Conservation (phyloP, 306 rosid species). For the Prunus kanzakura region DNA sequence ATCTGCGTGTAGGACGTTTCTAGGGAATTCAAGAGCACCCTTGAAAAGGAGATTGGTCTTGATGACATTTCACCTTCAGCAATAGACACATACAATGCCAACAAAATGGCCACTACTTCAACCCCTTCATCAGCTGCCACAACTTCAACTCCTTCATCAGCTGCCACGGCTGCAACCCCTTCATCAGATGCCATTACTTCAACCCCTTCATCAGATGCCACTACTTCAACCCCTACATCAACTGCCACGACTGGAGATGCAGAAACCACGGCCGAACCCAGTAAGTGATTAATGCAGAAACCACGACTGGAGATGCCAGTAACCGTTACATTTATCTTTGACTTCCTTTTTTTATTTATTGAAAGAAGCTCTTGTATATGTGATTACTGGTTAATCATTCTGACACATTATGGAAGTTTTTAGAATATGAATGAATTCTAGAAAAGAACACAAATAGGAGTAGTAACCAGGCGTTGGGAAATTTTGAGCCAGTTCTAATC, state of each 20-base stretch:
- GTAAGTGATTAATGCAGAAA: too few species aligned
- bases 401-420: background rate
- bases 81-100: conserved; percentile 40
- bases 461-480: background rate
- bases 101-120: conserved; percentile 30
- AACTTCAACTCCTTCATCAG: too few species aligned
- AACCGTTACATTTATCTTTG: conserved; percentile 9
- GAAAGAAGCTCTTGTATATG: background rate
- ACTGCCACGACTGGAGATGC: background rate
- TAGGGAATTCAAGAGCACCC: conserved; percentile 92
- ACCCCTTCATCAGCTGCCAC: background rate
- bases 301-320: conserved; percentile 43
- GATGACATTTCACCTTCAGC: conserved; percentile 69
- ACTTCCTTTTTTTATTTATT: background rate
- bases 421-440: background rate
- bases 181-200: conserved; percentile 17
- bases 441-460: background rate
- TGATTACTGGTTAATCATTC: background rate
- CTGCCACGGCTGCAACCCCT: too few species aligned
- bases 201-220: background rate
- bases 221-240: background rate
- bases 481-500: background rate
- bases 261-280: conserved; percentile 20
- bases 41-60: conserved; percentile 94
- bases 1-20: conserved; percentile 71